A percentile compares a stretch with the other conserved stretches of the same genome.
These are phyloP conservation scores for Silene coronaria DNA, from an alignment of 179 eudicot species.

Conservation along the genomic window DNA sequence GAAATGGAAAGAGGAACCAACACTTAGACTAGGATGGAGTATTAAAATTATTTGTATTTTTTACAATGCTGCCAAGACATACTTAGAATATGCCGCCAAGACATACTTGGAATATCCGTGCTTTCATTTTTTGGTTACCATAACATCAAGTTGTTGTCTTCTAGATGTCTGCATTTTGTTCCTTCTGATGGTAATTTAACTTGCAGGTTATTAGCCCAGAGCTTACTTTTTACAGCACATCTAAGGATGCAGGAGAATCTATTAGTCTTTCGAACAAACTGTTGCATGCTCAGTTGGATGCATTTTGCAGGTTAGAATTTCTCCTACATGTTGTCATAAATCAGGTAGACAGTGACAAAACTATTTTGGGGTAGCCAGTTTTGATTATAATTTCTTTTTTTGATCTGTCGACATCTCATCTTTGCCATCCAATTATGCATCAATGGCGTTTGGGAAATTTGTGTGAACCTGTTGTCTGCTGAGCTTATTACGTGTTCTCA, in stretches of 20 bases:
- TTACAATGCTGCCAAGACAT: no score
- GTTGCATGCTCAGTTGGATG: conserved; percentile 87
- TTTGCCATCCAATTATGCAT: background rate
- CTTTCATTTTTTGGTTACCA: background rate
- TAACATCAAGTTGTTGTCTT: background rate
- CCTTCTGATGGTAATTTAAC: conserved; percentile 15
- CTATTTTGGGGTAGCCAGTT: background rate
- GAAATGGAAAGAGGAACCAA: no score
- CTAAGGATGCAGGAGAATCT: conserved; percentile 60
- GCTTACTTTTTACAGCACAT: conserved; percentile 81
- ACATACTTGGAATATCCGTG: background rate
- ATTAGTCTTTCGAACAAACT: conserved; percentile 70
- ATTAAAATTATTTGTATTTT: no score
- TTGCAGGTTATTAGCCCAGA: conserved; percentile 94
- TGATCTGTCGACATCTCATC: background rate
- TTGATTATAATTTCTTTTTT: background rate
- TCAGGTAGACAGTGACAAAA: conserved; percentile 1
- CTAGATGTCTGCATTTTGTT: background rate
- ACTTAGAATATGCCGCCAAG: background rate
- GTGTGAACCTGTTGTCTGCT: background rate
- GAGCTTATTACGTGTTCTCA: background rate
- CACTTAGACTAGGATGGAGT: no score
- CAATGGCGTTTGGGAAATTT: background rate
- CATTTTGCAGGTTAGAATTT: conserved; percentile 67
- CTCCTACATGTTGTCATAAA: conserved; percentile 1